These are phyloP conservation scores for Hapsidospora chrysogenum DNA, from an alignment of 495 filamentous ascomycete species.

Conservation along the genomic window DNA sequence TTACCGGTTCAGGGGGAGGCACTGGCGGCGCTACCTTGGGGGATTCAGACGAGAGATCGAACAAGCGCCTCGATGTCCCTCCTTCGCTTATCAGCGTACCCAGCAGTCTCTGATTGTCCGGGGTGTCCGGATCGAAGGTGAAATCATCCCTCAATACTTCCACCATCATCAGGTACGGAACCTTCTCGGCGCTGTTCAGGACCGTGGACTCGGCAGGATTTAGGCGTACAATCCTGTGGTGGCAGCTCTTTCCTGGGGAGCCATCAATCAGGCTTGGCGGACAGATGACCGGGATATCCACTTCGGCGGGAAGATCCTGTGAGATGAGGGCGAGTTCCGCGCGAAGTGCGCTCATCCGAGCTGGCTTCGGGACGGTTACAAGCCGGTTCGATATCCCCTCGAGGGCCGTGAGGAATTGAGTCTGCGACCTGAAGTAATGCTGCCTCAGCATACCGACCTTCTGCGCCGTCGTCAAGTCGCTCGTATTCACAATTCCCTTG, in stretches of 20 bases:
- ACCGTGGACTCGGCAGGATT: conserved; percentile 67
- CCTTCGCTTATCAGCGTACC: conserved; percentile 43
- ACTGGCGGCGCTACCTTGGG: conserved; percentile 15
- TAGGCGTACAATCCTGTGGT: conserved; percentile 58
- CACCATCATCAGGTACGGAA: conserved; percentile 62
- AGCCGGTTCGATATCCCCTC: conserved; percentile 64
- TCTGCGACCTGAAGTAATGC: conserved; percentile 61
- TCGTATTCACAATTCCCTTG: conserved; percentile 30
- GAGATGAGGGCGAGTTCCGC: conserved; percentile 59
- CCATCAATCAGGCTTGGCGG: conserved; percentile 50
- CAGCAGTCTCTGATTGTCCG: conserved; percentile 45
- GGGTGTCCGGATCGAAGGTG: conserved; percentile 50
- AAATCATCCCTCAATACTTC: conserved; percentile 61
- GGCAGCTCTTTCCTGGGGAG: conserved; percentile 42
- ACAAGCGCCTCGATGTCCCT: conserved; percentile 42
- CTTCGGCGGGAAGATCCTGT: conserved; percentile 56
- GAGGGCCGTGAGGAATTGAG: conserved; percentile 52
- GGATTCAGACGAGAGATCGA: conserved; percentile 41
- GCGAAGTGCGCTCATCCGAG: conserved; percentile 55
- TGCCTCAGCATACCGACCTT: conserved; percentile 46
- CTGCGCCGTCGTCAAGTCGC: conserved; percentile 34
- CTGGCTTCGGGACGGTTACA: conserved; percentile 55
- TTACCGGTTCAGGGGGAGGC: conserved; percentile 19
- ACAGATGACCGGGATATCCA: conserved; percentile 61
- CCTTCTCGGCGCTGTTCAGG: conserved; percentile 62